Evolutionary conservation across 441 rosid species (phyloP).

Genomic region (Sinapis alba): DNA sequence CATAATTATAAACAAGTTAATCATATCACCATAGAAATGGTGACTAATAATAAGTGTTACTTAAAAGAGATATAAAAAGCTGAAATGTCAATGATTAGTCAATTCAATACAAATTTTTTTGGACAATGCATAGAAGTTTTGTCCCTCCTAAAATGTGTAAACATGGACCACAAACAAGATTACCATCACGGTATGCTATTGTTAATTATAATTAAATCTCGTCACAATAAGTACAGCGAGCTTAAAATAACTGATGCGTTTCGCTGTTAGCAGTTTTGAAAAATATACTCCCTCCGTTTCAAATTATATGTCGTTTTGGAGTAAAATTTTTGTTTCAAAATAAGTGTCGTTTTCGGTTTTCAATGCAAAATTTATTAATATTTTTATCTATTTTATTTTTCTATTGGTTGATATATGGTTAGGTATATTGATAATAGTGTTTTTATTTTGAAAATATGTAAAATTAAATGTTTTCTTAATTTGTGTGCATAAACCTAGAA

Average conservation of each 20-base stretch:
- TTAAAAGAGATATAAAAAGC: not conserved
- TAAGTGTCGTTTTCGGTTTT: too few relatives aligned
- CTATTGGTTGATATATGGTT: too few relatives aligned
- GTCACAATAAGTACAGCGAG: conserved; percentile 21
- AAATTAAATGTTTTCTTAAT: too few relatives aligned
- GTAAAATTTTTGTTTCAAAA: too few relatives aligned
- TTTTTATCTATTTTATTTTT: too few relatives aligned
- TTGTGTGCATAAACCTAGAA: too few relatives aligned
- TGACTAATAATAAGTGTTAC: conserved; percentile 1
- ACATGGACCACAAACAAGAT: conserved; percentile 43
- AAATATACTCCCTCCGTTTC: too few relatives aligned
- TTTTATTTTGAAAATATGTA: too few relatives aligned
- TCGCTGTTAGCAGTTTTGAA: conserved; percentile 7
- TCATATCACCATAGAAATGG: not conserved
- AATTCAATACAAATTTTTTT: conserved; percentile 19
- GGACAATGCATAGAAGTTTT: conserved; percentile 34
- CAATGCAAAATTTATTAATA: too few relatives aligned
- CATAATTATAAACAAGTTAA: conserved; percentile 17
- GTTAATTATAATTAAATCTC: conserved; percentile 20
- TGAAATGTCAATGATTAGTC: conserved; percentile 39
- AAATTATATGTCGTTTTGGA: too few relatives aligned
- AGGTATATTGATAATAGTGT: too few relatives aligned
- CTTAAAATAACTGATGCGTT: conserved; percentile 22
- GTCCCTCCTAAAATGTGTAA: conserved; percentile 47
- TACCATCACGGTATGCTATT: conserved; percentile 30